Evolutionary conservation across 495 filamentous ascomycete species (phyloP).

Genomic region (Cenococcum geophilum): DNA sequence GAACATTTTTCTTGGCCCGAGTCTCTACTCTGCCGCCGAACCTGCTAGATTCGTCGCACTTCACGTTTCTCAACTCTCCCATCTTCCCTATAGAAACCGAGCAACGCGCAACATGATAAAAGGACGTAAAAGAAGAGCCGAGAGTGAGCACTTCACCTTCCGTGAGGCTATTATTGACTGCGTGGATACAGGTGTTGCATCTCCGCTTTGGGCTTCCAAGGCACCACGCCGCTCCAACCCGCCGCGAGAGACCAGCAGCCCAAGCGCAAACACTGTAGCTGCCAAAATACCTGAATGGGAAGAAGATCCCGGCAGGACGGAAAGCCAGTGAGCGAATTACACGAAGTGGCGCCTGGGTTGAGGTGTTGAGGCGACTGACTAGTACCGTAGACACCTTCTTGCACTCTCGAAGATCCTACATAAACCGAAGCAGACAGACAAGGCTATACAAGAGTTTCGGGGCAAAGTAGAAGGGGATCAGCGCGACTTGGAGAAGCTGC

Average conservation of each 20-base stretch:
- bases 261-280: background rate
- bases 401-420: slow-evolving; percentile 9
- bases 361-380: background rate
- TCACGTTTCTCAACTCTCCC: too few species aligned
- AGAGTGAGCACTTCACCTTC: background rate
- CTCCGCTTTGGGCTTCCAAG: too few species aligned
- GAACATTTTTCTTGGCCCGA: too few species aligned
- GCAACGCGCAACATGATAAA: too few species aligned
- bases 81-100: too few species aligned
- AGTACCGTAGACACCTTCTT: slow-evolving; percentile 4
- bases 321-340: slow-evolving; percentile 3
- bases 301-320: background rate
- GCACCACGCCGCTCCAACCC: too few species aligned
- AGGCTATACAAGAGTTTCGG: slow-evolving; percentile 9
- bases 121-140: too few species aligned
- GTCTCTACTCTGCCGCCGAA: too few species aligned
- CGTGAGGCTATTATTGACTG: background rate
- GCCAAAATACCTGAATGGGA: background rate
- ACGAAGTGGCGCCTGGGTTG: background rate
- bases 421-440: slow-evolving; percentile 4
- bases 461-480: slow-evolving; percentile 5
- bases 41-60: too few species aligned
- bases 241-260: too few species aligned
- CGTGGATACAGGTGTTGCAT: too few species aligned
- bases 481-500: background rate